Evolutionary conservation across 495 filamentous ascomycete genomes (phyloP), one percentile per base, ranked within the genome.

Genomic region (Aspergillus kassunensis): DNA sequence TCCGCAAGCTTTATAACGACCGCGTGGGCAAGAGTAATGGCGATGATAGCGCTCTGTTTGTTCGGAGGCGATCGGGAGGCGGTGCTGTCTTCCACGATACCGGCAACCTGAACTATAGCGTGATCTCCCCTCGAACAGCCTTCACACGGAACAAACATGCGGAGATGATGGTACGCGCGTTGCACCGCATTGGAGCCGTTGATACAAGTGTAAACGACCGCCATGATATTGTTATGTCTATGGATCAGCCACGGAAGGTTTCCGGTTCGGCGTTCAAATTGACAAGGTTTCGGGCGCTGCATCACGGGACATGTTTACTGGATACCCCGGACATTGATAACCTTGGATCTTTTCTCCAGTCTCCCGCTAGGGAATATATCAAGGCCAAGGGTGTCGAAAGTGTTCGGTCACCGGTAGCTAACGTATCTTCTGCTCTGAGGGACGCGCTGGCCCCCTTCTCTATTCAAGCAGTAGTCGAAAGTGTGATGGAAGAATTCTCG

Each of bases 181-280:
- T 98, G 41, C 72, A 78, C 35, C 55, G 60, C 2, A 51, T 72
- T 29, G 73, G 72, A 9, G 73, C 72, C 2, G 54, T 60, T 33
- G 67, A 75, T 52, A 66, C 78, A 79, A 53, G 79, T 72, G 93
- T 97, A 53, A 97, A 97, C 62, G 82, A 87, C 63, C 77, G 93
- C 47, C 93, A 97, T 63, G 93, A 98, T 61, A 96, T 98, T 57
- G 91, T 97, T 18, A 69, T 95, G 15, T 81, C 57, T 51, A 64
- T 39, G 21, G 55, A 53, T 23, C 62, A 66, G 19, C 75, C 83
- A 4, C 82, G 83, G 56, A 98, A 98, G 67, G 73, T 97, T 4
- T 95, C 90, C 1, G 93, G 93, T 1, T 93, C 88, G 1, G 93
- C 93, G 15, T 97, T 93, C 70, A 97, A 97, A 66, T 70, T 97